Conservation (phyloP, 225 moss, liverwort and hornwort genomes). For the Pseudisothecium myosuroides region DNA sequence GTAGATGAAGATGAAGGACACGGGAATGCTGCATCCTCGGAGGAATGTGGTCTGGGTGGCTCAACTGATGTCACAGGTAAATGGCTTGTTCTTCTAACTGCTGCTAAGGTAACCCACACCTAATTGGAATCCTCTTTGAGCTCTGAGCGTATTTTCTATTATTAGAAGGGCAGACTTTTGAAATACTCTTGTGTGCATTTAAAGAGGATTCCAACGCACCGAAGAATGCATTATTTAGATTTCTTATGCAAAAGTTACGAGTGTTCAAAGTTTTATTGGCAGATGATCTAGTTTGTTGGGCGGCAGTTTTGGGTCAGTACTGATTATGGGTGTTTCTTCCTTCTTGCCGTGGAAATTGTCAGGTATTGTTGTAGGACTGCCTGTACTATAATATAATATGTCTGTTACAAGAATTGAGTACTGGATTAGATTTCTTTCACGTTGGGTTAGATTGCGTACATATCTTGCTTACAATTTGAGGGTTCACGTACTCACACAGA, state of each 20-base stretch:
- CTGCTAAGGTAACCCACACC: not conserved
- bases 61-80: slow-evolving; percentile 44
- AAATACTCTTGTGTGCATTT: not conserved
- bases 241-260: not conserved
- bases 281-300: not conserved
- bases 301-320: not conserved
- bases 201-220: not conserved
- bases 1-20: slow-evolving; percentile 35
- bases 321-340: not conserved
- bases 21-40: slow-evolving; percentile 22
- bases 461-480: not conserved
- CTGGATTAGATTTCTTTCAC: not conserved
- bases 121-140: not conserved
- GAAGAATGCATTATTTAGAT: not conserved
- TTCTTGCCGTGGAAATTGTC: not conserved
- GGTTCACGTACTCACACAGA: not conserved
- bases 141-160: not conserved
- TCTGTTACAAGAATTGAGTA: not conserved
- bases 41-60: slow-evolving; percentile 28
- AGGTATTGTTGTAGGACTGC: not conserved
- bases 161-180: not conserved
- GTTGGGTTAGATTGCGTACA: not conserved
- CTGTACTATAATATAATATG: not conserved
- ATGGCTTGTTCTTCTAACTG: not conserved
- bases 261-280: not conserved